Base-by-base conservation (phyloP, 495 filamentous ascomycete genomes). In the Glutinoglossum americanum region DNA sequence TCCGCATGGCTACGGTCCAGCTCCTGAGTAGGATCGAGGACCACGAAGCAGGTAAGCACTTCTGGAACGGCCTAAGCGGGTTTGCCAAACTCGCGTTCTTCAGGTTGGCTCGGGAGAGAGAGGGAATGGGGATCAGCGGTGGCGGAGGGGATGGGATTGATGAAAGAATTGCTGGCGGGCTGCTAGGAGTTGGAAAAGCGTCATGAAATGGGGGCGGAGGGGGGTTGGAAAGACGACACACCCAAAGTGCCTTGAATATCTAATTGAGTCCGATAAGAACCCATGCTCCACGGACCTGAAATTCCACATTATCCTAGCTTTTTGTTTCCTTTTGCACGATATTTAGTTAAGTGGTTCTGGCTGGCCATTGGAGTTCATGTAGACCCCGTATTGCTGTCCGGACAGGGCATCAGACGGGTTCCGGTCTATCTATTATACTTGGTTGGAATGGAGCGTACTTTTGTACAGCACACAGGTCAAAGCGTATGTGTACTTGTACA, bases 31-130 rank as follows among this genome's bases (percentile, higher is more conserved):
- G 89, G 15, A 84, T 99, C 55, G 76, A 79, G 54, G 77, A 78
- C 49, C 90, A 99, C 71, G 83, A 90, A 66, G 92, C 87, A 28
- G 92, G 92, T 0, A 79, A 85, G 59, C 89, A 95, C 67, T 97
- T 92, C 75, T 99, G 90, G 87, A 78, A 76, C 59, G 78, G 78
- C 23, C 68, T 99, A 49, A 89, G 86, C 57, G 74, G 88, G 58
- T 99, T 95, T 62, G 80, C 89, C 60, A 95, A 90, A 70, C 67
- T 93, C 59, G 89, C 70, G 21, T 73, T 71, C 56, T 64, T 65
- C 21, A 64, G 72, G 60, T 61, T 68, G 5, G 69, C 70, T 65
- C 67, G 64, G 62, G 68, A 72, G 56, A 61, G 26, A 23, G 35
- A 56, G 19, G 59, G 59, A 51, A 53, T 41, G 41, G 35, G 37